Base-by-base conservation (phyloP, 2,329 filamentous ascomycete species). In the Colletotrichum chrysophilum region DNA sequence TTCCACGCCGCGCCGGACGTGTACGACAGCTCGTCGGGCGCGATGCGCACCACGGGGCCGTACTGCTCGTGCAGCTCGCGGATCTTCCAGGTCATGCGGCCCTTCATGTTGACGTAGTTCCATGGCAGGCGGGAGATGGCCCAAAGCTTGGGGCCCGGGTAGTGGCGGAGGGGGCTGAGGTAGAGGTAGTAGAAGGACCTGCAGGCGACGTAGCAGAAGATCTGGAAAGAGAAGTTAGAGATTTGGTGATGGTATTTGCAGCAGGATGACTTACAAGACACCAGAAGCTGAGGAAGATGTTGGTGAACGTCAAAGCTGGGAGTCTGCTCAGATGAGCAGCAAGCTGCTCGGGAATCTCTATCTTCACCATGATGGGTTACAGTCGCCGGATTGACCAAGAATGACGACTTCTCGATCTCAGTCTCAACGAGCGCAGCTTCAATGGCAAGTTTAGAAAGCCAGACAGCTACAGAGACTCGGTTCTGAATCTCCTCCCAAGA, bases 21-120 rank as follows among this genome's bases (percentile, higher is more conserved):
- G 74, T 86, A 87, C 3, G 84, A 82, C 5, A 89, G 81, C 38
- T 83, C 79, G 48, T 84, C 82, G 1, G 87, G 86, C 1, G 79
- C 82, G 10, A 85, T 79, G 5, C 87, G 84, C 18, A 89, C 82
- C 1, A 88, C 81, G 26, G 79, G 76, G 5, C 80, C 81, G 65
- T 83, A 82, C 5, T 61, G 18, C 18, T 78, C 68, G 26, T 82
- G 80, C n/a, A 76, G 65, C 56, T 70, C 67, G 67, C 67, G 67
- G 26, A 70, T 38, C 8, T 38, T 52, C 70, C 70, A 72, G 14
- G 70, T 52, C 26, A 72, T 67, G 26, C 70, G 48, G 34, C 70
- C 36, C 7, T 67, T 52, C 32, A 72, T 58, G 70, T 67, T 72
- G 62, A 66, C 62, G 21, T 67, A 67, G 26, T 67, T 66, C 70